Evolutionary conservation across 345 rosid species (phyloP).

Genomic region (Physaria fendleri): DNA sequence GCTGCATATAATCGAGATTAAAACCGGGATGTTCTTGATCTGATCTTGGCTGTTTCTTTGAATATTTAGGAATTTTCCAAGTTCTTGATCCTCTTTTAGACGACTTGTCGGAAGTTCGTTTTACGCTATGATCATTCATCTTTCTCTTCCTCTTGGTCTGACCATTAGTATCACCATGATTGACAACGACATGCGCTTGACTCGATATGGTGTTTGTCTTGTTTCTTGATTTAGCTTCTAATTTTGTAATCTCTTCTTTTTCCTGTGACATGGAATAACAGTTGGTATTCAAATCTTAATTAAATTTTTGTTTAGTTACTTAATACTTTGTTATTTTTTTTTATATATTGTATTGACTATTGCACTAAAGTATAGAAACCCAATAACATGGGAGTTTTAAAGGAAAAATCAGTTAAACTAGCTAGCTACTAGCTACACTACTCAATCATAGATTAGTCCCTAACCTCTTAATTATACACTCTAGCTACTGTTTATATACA

Average conservation of each 20-base stretch:
- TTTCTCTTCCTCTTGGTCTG: conserved; percentile 8
- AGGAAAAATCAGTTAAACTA: background rate
- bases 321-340: background rate
- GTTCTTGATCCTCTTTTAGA: conserved; percentile 34
- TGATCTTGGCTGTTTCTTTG: conserved; percentile 31
- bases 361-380: background rate
- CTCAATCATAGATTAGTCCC: background rate
- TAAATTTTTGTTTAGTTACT: background rate
- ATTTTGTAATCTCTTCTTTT: conserved; percentile 2
- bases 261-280: conserved; percentile 4
- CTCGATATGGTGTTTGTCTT: background rate
- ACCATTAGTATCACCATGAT: background rate
- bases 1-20: conserved; percentile 62
- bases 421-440: background rate
- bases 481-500: background rate
- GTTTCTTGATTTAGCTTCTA: background rate
- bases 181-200: conserved; percentile 13
- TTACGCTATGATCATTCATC: conserved; percentile 6
- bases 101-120: conserved; percentile 7
- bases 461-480: background rate
- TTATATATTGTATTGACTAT: background rate
- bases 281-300: background rate
- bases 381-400: background rate
- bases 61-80: conserved; percentile 47
- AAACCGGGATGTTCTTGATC: conserved; percentile 54